Percentiles rank a stretch among this genome's conserved stretches.
These are phyloP conservation scores for Yarrowia sp. DNA, from an alignment of 805 yeast genomes.

Conservation along the genomic window DNA sequence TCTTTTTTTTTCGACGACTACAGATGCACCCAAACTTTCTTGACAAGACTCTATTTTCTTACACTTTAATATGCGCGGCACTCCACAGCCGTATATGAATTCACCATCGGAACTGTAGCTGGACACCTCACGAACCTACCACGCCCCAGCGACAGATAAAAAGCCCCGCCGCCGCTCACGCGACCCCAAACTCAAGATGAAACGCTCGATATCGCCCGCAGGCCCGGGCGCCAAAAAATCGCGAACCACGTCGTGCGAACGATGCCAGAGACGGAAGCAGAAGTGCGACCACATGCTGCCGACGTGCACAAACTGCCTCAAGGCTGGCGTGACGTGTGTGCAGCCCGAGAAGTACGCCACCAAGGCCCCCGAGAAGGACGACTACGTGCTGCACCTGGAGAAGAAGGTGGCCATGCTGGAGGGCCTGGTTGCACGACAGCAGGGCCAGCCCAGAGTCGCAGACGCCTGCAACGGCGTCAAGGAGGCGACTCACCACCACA, in stretches of 20 bases:
- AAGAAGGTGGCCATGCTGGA: slow-evolving; percentile 54
- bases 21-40: neutral
- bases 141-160: too few species aligned
- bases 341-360: slow-evolving; percentile 61
- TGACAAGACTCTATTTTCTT: slow-evolving; percentile 11
- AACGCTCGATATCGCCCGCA: slow-evolving; percentile 20
- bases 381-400: slow-evolving; percentile 57
- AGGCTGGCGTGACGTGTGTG: slow-evolving; percentile 59
- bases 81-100: slow-evolving; percentile 21
- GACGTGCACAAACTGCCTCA: slow-evolving; percentile 62
- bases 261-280: slow-evolving; percentile 34
- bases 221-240: slow-evolving; percentile 28
- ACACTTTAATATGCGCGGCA: slow-evolving; percentile 24
- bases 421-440: slow-evolving; percentile 36
- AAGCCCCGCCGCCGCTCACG: neutral
- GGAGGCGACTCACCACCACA: neutral
- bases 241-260: slow-evolving; percentile 34
- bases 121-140: too few species aligned
- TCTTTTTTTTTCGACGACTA: too few species aligned
- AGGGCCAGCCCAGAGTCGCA: neutral
- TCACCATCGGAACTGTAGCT: neutral
- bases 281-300: slow-evolving; percentile 65
- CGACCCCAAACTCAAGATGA: neutral
- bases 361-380: slow-evolving; percentile 50
- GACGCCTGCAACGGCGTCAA: neutral